Evolutionary conservation across 116 monocot genomes (phyloP).

Genomic region (Trichopus zeylanicus): DNA sequence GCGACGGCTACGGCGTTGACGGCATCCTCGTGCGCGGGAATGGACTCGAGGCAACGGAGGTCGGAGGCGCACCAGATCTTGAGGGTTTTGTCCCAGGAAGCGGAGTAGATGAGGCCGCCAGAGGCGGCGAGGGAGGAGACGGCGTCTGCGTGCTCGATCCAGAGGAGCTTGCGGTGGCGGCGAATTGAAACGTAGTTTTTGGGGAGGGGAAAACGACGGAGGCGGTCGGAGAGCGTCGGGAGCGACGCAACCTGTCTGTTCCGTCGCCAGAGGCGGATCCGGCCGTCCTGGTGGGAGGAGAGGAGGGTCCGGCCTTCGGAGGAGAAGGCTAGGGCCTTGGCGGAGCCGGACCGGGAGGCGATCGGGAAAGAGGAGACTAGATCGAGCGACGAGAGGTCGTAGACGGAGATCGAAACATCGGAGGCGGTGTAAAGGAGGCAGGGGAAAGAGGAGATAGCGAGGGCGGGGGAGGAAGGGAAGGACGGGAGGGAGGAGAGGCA

Average conservation of each 20-base stretch:
- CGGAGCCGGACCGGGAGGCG: conserved; percentile 29
- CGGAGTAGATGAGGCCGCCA: conserved; percentile 58
- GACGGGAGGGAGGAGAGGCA: conserved; percentile 19
- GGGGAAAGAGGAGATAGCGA: conserved; percentile 17
- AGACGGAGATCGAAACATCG: conserved; percentile 20
- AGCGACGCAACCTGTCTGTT: conserved; percentile 44
- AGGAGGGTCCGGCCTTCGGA: conserved; percentile 17
- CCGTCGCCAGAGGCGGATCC: conserved; percentile 40
- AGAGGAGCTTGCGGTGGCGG: conserved; percentile 52
- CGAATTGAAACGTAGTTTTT: conserved; percentile 59
- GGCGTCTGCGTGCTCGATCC: conserved; percentile 80
- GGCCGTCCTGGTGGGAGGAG: conserved; percentile 64
- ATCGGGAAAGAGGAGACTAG: conserved; percentile 13
- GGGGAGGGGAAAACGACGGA: conserved; percentile 58
- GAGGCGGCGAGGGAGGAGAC: conserved; percentile 48
- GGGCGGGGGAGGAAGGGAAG: conserved; percentile 13
- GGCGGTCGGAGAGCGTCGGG: conserved; percentile 56
- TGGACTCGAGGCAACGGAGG: conserved; percentile 59
- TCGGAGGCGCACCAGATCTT: conserved; percentile 56
- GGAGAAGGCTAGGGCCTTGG: conserved; percentile 35
- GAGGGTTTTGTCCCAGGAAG: conserved; percentile 90
- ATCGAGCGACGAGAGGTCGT: conserved; percentile 18
- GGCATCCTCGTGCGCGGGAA: conserved; percentile 81
- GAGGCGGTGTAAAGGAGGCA: conserved; percentile 31
- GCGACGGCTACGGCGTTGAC: conserved; percentile 72